Percentiles rank a stretch among this genome's conserved stretches.
phyloP scores from a whole-genome alignment of 805 yeast genomes.

The Candida endomychidarum region DNA sequence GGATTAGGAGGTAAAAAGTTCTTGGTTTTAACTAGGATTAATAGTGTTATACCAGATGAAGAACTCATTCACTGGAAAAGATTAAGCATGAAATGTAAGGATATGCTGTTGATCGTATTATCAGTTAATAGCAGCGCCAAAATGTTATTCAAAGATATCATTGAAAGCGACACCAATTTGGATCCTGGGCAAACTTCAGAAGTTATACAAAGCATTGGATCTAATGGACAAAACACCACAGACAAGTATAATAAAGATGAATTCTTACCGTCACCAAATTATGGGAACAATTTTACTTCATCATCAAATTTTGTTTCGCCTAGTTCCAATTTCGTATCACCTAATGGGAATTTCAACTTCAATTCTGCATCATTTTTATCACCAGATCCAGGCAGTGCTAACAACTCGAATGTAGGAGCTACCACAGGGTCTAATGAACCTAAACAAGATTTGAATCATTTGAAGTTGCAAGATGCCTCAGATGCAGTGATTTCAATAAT shows the following conservation, averaged over 20 bases:
- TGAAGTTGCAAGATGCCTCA: conserved; percentile 46
- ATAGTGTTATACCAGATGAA: conserved; percentile 77
- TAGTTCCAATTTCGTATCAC: conserved; percentile 8
- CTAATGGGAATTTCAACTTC: conserved; percentile 5
- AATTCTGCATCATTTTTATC: conserved; percentile 6
- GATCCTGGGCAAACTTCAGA: neutral
- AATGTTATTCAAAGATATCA: conserved; percentile 24
- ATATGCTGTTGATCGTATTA: conserved; percentile 63
- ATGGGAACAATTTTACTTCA: neutral
- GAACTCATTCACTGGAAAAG: conserved; percentile 79
- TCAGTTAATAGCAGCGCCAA: conserved; percentile 65
- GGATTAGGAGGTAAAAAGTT: conserved; percentile 54
- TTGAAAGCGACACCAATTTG: neutral
- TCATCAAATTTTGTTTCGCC: conserved; percentile 4
- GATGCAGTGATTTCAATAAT: conserved; percentile 57
- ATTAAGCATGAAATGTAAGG: conserved; percentile 56
- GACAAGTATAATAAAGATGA: no score
- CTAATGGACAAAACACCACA: no score
- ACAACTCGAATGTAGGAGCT: neutral
- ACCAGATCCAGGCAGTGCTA: conserved; percentile 5
- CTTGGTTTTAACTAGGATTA: conserved; percentile 66
- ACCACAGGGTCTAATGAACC: neutral
- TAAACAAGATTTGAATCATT: conserved; percentile 15
- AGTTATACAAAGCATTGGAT: no score
- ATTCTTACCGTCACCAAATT: conserved; percentile 5